Conservation (phyloP, 2,329 filamentous ascomycete species). For the Phaeomoniella chlamydospora region DNA sequence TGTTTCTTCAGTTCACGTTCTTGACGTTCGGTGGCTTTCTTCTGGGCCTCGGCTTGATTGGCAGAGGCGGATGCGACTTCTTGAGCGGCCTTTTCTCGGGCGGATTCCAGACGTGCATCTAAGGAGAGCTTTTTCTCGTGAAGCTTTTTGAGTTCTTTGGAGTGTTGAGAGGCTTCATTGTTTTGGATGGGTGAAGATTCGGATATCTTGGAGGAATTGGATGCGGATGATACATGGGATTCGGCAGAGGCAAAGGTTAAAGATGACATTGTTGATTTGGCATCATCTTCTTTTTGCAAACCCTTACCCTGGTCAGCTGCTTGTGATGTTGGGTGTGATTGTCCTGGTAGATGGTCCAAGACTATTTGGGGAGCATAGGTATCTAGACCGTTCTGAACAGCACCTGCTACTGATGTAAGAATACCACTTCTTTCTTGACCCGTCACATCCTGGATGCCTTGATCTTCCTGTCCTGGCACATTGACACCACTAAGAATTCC, state of each 20-base stretch:
- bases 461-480: not conserved
- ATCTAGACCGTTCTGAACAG: not conserved
- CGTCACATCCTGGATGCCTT: slow-evolving; percentile 3
- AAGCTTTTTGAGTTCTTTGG: slow-evolving; percentile 28
- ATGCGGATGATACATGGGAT: slow-evolving; percentile 10
- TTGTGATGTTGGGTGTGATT: not conserved
- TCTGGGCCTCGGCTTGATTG: slow-evolving; percentile 9
- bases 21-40: slow-evolving; percentile 15
- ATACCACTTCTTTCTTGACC: not conserved
- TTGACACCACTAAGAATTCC: slow-evolving; percentile 1
- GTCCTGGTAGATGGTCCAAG: slow-evolving; percentile 29
- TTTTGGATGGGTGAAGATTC: slow-evolving; percentile 3
- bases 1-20: slow-evolving; percentile 14
- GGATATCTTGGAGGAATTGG: slow-evolving; percentile 6
- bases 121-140: slow-evolving; percentile 23
- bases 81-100: slow-evolving; percentile 13
- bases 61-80: slow-evolving; percentile 8
- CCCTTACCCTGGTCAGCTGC: not conserved
- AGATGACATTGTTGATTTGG: slow-evolving; percentile 10
- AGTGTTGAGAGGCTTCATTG: slow-evolving; percentile 11
- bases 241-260: slow-evolving; percentile 16
- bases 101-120: slow-evolving; percentile 20
- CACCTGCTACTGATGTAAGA: not conserved
- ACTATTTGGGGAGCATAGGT: slow-evolving; percentile 35
- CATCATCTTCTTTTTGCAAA: slow-evolving; percentile 7